Evolutionary conservation across 805 yeast species (phyloP).

Genomic region (Priceomyces melissophilus): DNA sequence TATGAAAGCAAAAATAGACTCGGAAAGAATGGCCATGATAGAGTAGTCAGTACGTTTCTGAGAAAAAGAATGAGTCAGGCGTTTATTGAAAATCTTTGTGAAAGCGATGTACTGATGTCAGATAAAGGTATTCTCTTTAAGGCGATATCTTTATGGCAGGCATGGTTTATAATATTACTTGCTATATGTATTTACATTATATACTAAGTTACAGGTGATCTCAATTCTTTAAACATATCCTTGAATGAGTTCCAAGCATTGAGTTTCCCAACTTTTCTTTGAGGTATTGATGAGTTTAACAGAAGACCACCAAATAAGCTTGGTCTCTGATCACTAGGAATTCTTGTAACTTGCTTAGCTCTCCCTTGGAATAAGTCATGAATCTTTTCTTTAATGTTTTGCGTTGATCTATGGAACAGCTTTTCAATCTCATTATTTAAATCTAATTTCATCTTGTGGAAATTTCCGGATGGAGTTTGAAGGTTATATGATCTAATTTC

Average conservation of each 20-base stretch:
- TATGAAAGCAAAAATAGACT: constrained; percentile 15
- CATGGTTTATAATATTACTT: constrained; percentile 9
- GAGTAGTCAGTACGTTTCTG: constrained; percentile 41
- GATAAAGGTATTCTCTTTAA: constrained; percentile 12
- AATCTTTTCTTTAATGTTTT: constrained; percentile 10
- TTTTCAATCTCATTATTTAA: constrained; percentile 23
- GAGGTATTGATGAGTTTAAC: constrained; percentile 7
- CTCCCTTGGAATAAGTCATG: constrained; percentile 15
- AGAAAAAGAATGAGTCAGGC: constrained; percentile 42
- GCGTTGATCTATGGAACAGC: constrained; percentile 15
- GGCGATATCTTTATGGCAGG: constrained; percentile 11
- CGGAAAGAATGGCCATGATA: constrained; percentile 33
- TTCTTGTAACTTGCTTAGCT: constrained; percentile 1
- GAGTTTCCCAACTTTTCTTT: constrained; percentile 17
- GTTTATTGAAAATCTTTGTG: constrained; percentile 18
- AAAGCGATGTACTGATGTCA: constrained; percentile 3
- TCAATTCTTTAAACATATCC: constrained; percentile 19
- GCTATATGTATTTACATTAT: constrained; percentile 3
- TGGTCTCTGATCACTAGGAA: neutral
- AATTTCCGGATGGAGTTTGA: constrained; percentile 33
- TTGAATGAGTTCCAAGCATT: constrained; percentile 30
- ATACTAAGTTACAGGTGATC: constrained; percentile 2
- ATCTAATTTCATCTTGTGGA: constrained; percentile 37
- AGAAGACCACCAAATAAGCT: constrained; percentile 7
- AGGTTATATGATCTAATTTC: constrained; percentile 33